These are phyloP conservation scores for Didymella pomorum DNA, from an alignment of 2,329 filamentous ascomycete species.

Conservation along the genomic window DNA sequence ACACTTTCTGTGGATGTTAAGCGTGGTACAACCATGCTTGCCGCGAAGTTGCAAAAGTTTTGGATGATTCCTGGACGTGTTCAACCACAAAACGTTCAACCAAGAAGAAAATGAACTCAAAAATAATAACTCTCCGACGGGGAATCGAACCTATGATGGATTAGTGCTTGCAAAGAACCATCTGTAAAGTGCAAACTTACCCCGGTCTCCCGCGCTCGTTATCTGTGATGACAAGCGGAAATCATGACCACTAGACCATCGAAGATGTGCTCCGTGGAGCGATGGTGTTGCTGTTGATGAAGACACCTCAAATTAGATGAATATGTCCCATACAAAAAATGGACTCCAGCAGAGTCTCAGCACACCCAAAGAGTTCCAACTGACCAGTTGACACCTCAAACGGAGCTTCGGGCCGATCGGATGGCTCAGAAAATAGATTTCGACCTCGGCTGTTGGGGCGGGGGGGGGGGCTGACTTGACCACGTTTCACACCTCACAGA, in stretches of 20 bases:
- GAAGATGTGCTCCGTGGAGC: no score
- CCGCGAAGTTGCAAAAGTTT: neutral
- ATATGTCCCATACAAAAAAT: no score
- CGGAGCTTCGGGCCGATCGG: no score
- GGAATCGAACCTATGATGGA: neutral
- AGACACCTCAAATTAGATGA: no score
- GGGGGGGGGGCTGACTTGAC: neutral
- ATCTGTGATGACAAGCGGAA: constrained; percentile 19
- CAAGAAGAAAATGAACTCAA: no score
- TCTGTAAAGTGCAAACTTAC: no score
- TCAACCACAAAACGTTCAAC: neutral
- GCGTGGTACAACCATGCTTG: neutral
- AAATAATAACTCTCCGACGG: neutral
- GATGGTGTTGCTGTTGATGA: no score
- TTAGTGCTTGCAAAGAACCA: no score
- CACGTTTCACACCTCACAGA: neutral
- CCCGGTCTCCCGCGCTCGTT: constrained; percentile 14
- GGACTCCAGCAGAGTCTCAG: fast-evolving
- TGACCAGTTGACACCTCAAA: no score
- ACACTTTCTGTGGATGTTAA: neutral
- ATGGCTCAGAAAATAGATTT: neutral
- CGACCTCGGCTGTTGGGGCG: neutral
- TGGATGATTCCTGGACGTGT: neutral
- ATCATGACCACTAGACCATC: constrained; percentile 22
- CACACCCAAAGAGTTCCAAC: no score